Percentiles rank a stretch among this genome's conserved stretches.
Conservation (phyloP, 2,329 filamentous ascomycete species). For the Cladorrhinum sp. region DNA sequence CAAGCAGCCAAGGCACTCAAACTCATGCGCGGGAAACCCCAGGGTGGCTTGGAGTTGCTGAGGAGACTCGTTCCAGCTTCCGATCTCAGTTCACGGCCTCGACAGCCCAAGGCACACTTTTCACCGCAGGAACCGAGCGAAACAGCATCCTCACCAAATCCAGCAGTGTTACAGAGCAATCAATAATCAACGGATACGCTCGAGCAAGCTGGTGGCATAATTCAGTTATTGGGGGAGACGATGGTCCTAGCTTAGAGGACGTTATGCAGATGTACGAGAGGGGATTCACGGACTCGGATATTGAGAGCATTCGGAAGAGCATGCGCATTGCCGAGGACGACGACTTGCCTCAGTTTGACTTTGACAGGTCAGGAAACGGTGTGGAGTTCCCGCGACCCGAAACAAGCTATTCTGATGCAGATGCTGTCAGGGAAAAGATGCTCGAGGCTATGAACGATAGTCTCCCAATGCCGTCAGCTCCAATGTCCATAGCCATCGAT, state of each 20-base stretch:
- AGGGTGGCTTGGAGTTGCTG: conserved; percentile 42
- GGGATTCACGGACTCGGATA: conserved; percentile 53
- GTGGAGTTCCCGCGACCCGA: conserved; percentile 34
- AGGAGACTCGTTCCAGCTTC: conserved; percentile 55
- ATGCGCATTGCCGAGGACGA: conserved; percentile 30
- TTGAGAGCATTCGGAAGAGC: conserved; percentile 34
- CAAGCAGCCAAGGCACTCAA: conserved; percentile 27
- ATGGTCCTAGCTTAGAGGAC: conserved; percentile 62
- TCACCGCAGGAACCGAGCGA: conserved; percentile 64
- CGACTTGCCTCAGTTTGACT: conserved; percentile 22
- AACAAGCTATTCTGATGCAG: conserved; percentile 40
- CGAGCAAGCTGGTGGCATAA: conserved; percentile 33
- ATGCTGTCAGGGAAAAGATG: conserved; percentile 37
- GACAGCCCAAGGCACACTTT: conserved; percentile 54
- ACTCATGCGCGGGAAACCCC: neutral
- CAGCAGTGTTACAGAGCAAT: conserved; percentile 61
- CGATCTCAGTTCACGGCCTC: conserved; percentile 55
- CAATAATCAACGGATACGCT: conserved; percentile 31
- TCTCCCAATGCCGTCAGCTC: conserved; percentile 29
- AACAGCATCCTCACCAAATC: conserved; percentile 79
- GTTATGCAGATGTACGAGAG: conserved; percentile 69
- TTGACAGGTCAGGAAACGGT: conserved; percentile 11
- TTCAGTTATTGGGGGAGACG: conserved; percentile 37
- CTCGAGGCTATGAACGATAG: conserved; percentile 41
- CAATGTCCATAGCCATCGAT: conserved; percentile 19